These are phyloP conservation scores for Solanum appendiculatum DNA, from an alignment of 257 asterid species.

Conservation along the genomic window DNA sequence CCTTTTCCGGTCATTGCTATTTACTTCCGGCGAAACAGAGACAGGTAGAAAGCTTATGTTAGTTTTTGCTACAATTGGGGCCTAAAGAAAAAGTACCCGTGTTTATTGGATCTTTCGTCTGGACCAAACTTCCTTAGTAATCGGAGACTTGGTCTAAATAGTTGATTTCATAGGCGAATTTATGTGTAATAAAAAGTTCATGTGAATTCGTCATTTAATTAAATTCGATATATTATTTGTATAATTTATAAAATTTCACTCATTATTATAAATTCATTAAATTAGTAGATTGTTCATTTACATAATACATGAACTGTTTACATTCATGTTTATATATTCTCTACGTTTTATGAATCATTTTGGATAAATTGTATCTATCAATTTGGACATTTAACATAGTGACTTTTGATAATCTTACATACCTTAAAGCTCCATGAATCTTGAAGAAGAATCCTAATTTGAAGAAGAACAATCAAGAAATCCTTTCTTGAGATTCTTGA, in stretches of 20 bases:
- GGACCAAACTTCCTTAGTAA: neutral
- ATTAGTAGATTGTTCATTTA: too few relatives aligned
- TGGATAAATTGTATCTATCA: too few relatives aligned
- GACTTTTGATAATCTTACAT: neutral
- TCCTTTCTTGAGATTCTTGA: neutral
- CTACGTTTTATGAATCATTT: too few relatives aligned
- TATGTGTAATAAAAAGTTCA: too few relatives aligned
- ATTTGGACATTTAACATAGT: too few relatives aligned
- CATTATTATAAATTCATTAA: too few relatives aligned
- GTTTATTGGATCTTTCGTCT: neutral
- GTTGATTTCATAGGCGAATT: neutral
- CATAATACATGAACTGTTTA: too few relatives aligned
- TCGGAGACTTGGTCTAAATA: neutral
- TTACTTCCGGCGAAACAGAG: neutral
- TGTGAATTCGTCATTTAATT: too few relatives aligned
- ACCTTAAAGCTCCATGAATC: neutral
- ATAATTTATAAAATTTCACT: too few relatives aligned
- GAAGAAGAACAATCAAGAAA: neutral
- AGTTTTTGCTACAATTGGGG: neutral
- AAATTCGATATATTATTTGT: too few relatives aligned
- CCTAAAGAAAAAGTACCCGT: neutral
- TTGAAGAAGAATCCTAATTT: neutral
- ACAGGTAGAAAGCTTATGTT: neutral
- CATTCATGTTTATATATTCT: too few relatives aligned
- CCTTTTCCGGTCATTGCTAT: neutral